phyloP scores from a whole-genome alignment of 441 rosid genomes.

The Gossypium laxum region DNA sequence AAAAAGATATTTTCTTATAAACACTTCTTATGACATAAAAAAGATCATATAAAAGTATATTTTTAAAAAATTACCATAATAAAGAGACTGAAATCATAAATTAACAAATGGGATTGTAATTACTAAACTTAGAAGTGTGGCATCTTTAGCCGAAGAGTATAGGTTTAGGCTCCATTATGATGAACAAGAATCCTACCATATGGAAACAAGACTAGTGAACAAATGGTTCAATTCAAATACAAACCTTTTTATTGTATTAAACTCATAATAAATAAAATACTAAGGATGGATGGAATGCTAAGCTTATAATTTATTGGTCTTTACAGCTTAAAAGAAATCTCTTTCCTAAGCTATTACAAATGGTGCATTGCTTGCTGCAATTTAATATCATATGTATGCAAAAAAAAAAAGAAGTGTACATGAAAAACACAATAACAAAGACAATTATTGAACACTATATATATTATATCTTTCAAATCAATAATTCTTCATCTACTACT shows the following conservation, averaged over 20 bases:
- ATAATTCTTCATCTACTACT: conserved; percentile 30
- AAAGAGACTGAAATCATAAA: no score
- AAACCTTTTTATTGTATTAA: neutral
- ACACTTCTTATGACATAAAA: no score
- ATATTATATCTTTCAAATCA: conserved; percentile 27
- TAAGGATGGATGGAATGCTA: neutral
- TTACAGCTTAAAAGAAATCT: neutral
- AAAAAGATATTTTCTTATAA: no score
- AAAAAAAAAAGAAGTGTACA: neutral
- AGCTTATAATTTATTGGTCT: neutral
- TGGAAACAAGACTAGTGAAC: no score
- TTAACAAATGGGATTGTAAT: no score
- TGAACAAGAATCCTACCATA: neutral
- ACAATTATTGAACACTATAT: conserved; percentile 13
- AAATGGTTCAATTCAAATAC: neutral
- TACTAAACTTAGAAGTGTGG: no score
- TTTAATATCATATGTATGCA: neutral
- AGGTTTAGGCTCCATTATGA: neutral
- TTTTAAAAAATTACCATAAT: no score
- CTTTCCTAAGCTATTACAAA: neutral
- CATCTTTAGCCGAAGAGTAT: neutral
- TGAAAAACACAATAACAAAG: neutral
- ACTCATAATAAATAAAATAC: neutral
- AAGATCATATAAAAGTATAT: no score
- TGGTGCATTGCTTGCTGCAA: neutral